phyloP scores from a whole-genome alignment of 1,284 basidiomycete species.

The Irpex lacteus region DNA sequence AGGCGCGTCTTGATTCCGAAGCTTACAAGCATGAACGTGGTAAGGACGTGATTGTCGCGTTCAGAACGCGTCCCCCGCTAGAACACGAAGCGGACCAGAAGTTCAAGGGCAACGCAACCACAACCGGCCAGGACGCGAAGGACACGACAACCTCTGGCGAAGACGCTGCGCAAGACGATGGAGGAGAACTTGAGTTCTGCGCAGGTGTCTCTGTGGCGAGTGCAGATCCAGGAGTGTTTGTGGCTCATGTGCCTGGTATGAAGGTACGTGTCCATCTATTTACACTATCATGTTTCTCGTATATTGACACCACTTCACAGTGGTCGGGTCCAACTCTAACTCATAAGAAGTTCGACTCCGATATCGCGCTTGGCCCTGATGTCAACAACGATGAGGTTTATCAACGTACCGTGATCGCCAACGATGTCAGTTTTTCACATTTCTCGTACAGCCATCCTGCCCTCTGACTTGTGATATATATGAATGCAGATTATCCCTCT shows the following conservation, averaged over 20 bases:
- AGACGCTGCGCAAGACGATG: not conserved
- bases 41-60: constrained; percentile 34
- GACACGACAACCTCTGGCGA: too few species aligned
- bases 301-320: constrained; percentile 15
- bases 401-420: constrained; percentile 29
- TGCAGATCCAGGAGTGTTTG: constrained; percentile 30
- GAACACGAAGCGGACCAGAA: constrained; percentile 27
- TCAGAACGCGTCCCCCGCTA: constrained; percentile 33
- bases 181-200: constrained; percentile 21
- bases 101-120: constrained; percentile 10
- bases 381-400: constrained; percentile 33
- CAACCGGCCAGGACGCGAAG: too few species aligned
- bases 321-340: constrained; percentile 35
- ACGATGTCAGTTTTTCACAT: constrained; percentile 24
- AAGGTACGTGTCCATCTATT: constrained; percentile 22
- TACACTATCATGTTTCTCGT: not conserved
- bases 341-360: constrained; percentile 32
- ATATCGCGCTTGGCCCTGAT: constrained; percentile 32
- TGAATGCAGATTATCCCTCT: constrained; percentile 27
- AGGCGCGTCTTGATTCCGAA: constrained; percentile 2
- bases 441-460: not conserved
- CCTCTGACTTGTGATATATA: not conserved
- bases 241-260: constrained; percentile 34
- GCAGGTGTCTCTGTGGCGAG: constrained; percentile 22
- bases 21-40: not conserved